A percentile compares a stretch with the other conserved stretches of the same genome.
phyloP scores from a whole-genome alignment of 768 basidiomycete genomes.

The Lentinula sp. region DNA sequence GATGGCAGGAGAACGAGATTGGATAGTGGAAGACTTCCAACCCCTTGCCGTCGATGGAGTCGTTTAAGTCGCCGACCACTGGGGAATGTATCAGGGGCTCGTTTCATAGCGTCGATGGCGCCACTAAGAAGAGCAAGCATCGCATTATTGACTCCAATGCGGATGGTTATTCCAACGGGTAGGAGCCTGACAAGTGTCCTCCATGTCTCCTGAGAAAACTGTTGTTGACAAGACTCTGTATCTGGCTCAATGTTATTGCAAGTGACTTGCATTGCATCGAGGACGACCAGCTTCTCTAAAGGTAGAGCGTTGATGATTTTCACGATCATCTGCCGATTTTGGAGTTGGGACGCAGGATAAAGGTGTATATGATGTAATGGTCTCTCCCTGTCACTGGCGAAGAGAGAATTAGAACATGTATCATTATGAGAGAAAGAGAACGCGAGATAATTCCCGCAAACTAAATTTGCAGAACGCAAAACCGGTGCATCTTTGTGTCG shows the following conservation, averaged over 20 bases:
- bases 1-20: not conserved
- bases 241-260: not conserved
- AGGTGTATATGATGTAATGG: not conserved
- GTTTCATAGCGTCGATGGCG: not conserved
- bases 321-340: not conserved
- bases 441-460: not conserved
- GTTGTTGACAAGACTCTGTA: not conserved
- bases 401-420: not conserved
- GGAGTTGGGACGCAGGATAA: not conserved
- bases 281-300: not conserved
- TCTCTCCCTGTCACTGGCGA: not conserved
- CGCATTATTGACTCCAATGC: slow-evolving; percentile 1
- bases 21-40: not conserved
- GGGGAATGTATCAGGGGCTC: not conserved
- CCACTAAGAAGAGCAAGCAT: not conserved
- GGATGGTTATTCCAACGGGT: not conserved
- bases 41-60: not conserved
- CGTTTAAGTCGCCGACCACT: not conserved
- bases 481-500: not conserved
- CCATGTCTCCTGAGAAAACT: not conserved
- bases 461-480: not conserved
- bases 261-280: not conserved
- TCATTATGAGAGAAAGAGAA: not conserved
- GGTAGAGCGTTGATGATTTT: slow-evolving; percentile 1
- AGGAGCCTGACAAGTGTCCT: not conserved